These are phyloP conservation scores for Microthlaspi erraticum DNA, from an alignment of 345 rosid species.

Conservation along the genomic window DNA sequence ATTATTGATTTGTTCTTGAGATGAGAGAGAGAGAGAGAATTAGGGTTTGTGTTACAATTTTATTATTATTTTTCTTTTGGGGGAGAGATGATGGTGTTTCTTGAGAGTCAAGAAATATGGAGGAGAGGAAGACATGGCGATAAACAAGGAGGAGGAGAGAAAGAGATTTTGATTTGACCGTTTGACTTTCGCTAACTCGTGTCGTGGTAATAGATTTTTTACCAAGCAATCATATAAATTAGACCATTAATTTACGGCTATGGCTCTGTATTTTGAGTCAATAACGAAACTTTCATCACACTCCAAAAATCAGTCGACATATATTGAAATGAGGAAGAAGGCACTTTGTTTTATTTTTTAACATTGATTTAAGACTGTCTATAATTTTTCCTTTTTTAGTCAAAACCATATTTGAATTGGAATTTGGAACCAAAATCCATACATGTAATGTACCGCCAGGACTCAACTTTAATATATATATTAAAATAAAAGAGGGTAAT, in stretches of 20 bases:
- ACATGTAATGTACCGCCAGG: too few species aligned
- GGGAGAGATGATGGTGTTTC: conserved; percentile 32
- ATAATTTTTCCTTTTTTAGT: too few species aligned
- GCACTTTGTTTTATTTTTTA: too few species aligned
- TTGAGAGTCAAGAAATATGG: conserved; percentile 59
- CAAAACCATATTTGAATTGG: too few species aligned
- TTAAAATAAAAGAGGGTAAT: too few species aligned
- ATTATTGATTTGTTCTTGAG: not conserved
- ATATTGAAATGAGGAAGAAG: too few species aligned
- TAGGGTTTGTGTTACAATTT: conserved; percentile 36
- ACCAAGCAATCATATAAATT: conserved; percentile 8
- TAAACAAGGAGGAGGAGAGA: conserved; percentile 34
- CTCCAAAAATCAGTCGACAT: not conserved
- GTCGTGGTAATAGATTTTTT: conserved; percentile 12
- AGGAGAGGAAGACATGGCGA: conserved; percentile 66
- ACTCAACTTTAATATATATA: too few species aligned
- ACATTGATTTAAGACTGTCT: too few species aligned
- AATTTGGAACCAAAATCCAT: too few species aligned
- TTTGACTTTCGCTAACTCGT: conserved; percentile 28
- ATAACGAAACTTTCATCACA: not conserved
- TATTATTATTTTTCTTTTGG: not conserved
- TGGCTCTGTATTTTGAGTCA: not conserved
- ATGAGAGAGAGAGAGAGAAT: conserved; percentile 16
- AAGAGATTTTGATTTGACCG: conserved; percentile 26
- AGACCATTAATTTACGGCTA: not conserved